Evolutionary conservation across 495 filamentous ascomycete genomes (phyloP), one percentile per base, ranked within the genome.

Genomic region (Penicillium turbatum): DNA sequence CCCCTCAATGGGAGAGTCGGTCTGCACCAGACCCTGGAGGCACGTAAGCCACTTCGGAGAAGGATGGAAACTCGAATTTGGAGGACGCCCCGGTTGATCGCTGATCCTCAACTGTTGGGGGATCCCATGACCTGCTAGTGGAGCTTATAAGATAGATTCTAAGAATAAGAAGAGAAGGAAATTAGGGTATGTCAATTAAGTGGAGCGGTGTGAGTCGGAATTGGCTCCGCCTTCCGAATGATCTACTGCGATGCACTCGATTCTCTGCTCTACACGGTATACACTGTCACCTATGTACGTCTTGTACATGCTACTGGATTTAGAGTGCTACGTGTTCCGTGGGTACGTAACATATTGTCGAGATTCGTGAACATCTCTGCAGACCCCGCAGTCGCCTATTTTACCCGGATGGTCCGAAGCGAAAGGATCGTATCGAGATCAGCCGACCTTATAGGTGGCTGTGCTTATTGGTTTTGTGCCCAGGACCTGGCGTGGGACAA

Each of bases 151-250:
- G 21, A 37, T 21, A 2, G 15, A 5, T n/a, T 41, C 27, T 41
- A 41, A 32, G 36, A 39, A 51, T 42, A 34, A 41, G n/a, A 24
- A 21, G 42, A 29, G 42, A 46, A 26, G 11, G 21, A 42, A 9
- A 26, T 41, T 41, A 29, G 41, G 10, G 26, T 29, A 2, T 47
- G 10, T n/a, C 8, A 34, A 16, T n/a, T n/a, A 26, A 54, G 52
- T 54, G 51, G 51, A 54, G 51, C 30, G 51, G 49, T 52, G 49
- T 43, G 26, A 34, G 2, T 27, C 47, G 47, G 47, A 49, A 34
- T 39, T 49, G 26, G n/a, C 24, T 9, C 35, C 47, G 35, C 49
- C 38, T 42, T 52, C 49, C 42, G 43, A 30, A 19, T 36, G 32
- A 45, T 37, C 51, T 29, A 36, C 29, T 24, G 21, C 21, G 21